Evolutionary conservation across 768 basidiomycete species (phyloP).

Genomic region (Tylopilus sp.): DNA sequence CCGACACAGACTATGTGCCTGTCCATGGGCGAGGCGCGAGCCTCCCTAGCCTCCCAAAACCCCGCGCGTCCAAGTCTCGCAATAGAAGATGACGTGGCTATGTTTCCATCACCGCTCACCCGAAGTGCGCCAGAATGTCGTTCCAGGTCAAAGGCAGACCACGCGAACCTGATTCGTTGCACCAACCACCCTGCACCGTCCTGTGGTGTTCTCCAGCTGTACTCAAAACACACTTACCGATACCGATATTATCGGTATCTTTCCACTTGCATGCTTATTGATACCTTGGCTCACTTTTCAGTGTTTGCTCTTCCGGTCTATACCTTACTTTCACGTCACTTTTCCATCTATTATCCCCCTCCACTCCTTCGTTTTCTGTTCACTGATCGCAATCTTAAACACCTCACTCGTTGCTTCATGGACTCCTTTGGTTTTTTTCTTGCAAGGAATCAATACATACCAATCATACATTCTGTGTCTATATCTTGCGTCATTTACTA

Average conservation of each 20-base stretch:
- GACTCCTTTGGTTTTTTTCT: not conserved
- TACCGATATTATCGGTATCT: not conserved
- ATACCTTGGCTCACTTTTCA: slow-evolving; percentile 14
- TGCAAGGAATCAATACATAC: slow-evolving; percentile 21
- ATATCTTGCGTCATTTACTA: slow-evolving; percentile 1
- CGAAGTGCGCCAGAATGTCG: not conserved
- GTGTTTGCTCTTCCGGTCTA: slow-evolving; percentile 6
- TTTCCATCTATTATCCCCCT: too few relatives aligned
- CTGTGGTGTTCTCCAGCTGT: slow-evolving; percentile 10
- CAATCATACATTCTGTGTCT: slow-evolving; percentile 7
- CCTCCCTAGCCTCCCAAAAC: slow-evolving; percentile 38
- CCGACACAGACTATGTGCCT: slow-evolving; percentile 79
- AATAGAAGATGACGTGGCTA: slow-evolving; percentile 39
- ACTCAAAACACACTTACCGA: slow-evolving; percentile 13
- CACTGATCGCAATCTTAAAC: not conserved
- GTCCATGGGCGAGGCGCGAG: slow-evolving; percentile 77
- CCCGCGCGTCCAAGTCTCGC: slow-evolving; percentile 54
- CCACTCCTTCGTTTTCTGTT: slow-evolving; percentile 3
- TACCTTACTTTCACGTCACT: not conserved
- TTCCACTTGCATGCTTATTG: slow-evolving; percentile 1
- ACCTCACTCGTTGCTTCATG: slow-evolving; percentile 2
- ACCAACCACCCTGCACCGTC: not conserved
- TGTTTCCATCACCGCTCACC: not conserved
- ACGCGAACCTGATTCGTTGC: not conserved
- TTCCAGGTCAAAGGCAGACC: not conserved